Evolutionary conservation across 176 grass and related monocot species (phyloP), one percentile per base, ranked within the genome.

Genomic region (Echinochloa phyllopogon): DNA sequence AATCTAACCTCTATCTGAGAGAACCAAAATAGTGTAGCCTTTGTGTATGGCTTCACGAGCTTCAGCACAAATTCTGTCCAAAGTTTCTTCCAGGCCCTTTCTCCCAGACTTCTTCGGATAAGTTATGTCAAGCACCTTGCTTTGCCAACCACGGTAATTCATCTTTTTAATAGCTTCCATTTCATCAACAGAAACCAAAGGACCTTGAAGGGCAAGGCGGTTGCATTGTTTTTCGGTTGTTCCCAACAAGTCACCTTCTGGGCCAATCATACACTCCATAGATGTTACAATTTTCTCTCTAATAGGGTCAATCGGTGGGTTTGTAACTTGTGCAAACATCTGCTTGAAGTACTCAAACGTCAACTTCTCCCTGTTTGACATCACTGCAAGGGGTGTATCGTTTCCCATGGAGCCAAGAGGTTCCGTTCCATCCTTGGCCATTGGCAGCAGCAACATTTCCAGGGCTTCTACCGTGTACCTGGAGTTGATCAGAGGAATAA

Each of bases 251-350:
- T 99, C 96, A 6, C 96, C 96, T 89, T 96, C 96, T 79, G 94
- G 96, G 2, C 96, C 96, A 85, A 99, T 91, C 96, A 99, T 92
- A 47, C 96, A 99, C 84, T 99, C 92, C 88, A 88, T 99, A 72
- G 96, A 99, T 69, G 96, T 99, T 69, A 99, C 94, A 25, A 99
- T 99, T 73, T 99, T 96, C 81, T 99, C 96, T 53, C 96, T 87
- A 36, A 99, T 99, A 65, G 96, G 96, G 50, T 99, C 96, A 75
- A 99, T 99, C 10, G 96, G 96, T 1, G 96, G 96, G 79, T 99
- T 99, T 53, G 96, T 99, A 74, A 99, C 96, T 87, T 99, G 96
- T 23, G 96, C 96, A 75, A 99, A 99, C 94, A 99, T 96, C 84
- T 99, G 91, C 63, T 99, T 99, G 78, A 99, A 99, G 83, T 99